Percentiles rank a stretch among this genome's conserved stretches.
phyloP scores from a whole-genome alignment of 495 filamentous ascomycete species.

The Neurospora intermedia region DNA sequence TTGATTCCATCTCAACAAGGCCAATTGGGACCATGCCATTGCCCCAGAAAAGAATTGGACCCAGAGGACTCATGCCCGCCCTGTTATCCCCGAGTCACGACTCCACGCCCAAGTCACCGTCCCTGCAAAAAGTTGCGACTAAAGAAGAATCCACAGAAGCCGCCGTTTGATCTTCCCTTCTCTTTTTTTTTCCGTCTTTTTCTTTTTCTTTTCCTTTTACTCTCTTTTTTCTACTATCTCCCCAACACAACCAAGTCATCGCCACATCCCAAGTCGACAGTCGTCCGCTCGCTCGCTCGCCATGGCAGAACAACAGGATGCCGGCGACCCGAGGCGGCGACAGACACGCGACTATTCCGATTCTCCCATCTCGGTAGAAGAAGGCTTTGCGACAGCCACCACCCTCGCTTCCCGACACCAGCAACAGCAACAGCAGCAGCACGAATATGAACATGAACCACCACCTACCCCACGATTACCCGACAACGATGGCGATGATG shows the following conservation, averaged over 20 bases:
- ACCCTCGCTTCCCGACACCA: background rate
- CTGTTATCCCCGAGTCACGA: background rate
- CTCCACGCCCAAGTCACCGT: background rate
- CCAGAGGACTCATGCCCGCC: background rate
- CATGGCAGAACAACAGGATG: background rate
- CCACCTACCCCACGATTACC: background rate
- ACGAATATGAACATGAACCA: background rate
- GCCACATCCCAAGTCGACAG: background rate
- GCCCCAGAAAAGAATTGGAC: background rate
- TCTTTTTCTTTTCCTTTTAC: no score
- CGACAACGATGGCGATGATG: background rate
- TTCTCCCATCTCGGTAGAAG: background rate
- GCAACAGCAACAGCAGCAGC: background rate
- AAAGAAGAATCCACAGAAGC: background rate
- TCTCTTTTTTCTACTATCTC: no score
- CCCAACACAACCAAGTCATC: background rate
- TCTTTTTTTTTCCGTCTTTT: background rate
- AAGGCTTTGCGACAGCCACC: background rate
- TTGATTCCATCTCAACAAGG: background rate
- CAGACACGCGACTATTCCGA: background rate
- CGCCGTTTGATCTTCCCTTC: background rate
- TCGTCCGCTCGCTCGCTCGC: background rate
- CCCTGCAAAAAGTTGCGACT: background rate
- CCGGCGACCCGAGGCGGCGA: background rate
- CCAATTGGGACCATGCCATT: background rate